Evolutionary conservation across 2,329 filamentous ascomycete species (phyloP).

Genomic region (Monosporascus sp.): DNA sequence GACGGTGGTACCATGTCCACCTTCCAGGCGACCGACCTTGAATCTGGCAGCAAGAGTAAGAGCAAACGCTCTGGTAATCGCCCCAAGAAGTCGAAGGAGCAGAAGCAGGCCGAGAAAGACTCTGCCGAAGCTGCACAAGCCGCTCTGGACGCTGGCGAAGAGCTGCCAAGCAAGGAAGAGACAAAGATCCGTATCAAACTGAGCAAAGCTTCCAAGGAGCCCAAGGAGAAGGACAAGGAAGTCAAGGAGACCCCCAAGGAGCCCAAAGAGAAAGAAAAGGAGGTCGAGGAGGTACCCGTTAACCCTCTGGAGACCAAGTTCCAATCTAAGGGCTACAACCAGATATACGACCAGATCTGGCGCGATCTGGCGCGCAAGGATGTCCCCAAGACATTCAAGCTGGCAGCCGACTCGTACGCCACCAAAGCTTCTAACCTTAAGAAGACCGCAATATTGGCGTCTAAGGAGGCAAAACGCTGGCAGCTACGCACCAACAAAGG

Average conservation of each 20-base stretch:
- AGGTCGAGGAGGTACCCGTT: conserved; percentile 25
- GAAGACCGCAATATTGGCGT: conserved; percentile 93
- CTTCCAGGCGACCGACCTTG: conserved; percentile 65
- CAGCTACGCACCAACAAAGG: conserved; percentile 97
- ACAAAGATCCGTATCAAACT: conserved; percentile 62
- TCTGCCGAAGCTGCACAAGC: conserved; percentile 85
- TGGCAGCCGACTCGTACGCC: conserved; percentile 79
- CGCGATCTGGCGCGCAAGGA: conserved; percentile 91
- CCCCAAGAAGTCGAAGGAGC: conserved; percentile 86
- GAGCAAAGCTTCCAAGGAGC: conserved; percentile 41
- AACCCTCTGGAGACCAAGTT: conserved; percentile 59
- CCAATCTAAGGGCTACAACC: conserved; percentile 88
- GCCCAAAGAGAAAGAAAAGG: conserved; percentile 35
- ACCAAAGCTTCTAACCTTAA: conserved; percentile 93
- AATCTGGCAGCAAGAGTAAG: conserved; percentile 43
- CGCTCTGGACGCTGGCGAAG: conserved; percentile 73
- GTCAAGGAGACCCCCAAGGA: conserved; percentile 38
- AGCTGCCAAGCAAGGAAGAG: conserved; percentile 57
- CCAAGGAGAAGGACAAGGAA: conserved; percentile 40
- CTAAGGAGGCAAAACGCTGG: conserved; percentile 96
- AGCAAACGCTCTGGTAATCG: conserved; percentile 58
- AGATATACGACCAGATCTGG: conserved; percentile 97
- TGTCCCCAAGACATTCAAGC: conserved; percentile 84
- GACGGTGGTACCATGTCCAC: conserved; percentile 83
- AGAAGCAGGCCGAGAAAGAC: conserved; percentile 75